Percentiles rank a stretch among this genome's conserved stretches.
Evolutionary conservation across 306 rosid species (phyloP).

Genomic region (Vigna hirtella): DNA sequence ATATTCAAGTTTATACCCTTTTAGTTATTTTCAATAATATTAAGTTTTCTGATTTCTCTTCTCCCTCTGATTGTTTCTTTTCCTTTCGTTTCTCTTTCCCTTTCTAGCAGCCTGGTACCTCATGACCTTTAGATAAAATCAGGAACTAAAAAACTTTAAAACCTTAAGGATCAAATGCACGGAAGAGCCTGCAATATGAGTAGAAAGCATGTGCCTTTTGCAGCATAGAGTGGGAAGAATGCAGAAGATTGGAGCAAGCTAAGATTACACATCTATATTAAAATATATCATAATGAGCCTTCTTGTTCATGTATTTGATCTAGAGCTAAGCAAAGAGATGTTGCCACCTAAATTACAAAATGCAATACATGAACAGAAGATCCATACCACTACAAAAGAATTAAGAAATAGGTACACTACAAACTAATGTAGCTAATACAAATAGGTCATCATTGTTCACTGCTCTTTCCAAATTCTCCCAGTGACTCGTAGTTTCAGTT

Average conservation of each 20-base stretch:
- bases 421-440: slow-evolving; percentile 38
- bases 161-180: too few relatives aligned
- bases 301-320: slow-evolving; percentile 54
- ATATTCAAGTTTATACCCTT: too few relatives aligned
- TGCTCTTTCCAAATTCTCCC: slow-evolving; percentile 94
- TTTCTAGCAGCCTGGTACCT: too few relatives aligned
- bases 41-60: too few relatives aligned
- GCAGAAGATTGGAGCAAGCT: neutral
- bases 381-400: slow-evolving; percentile 28
- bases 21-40: too few relatives aligned
- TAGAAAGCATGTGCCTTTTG: too few relatives aligned
- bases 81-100: too few relatives aligned
- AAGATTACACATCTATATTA: slow-evolving; percentile 38
- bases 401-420: slow-evolving; percentile 43
- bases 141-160: too few relatives aligned
- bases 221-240: too few relatives aligned
- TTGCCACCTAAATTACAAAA: slow-evolving; percentile 69
- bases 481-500: slow-evolving; percentile 78
- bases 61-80: too few relatives aligned
- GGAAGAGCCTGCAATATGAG: too few relatives aligned
- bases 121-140: too few relatives aligned
- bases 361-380: slow-evolving; percentile 54
- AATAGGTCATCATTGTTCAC: slow-evolving; percentile 31
- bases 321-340: slow-evolving; percentile 70
- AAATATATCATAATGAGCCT: slow-evolving; percentile 39